Percentiles rank a stretch among this genome's conserved stretches.
These are phyloP conservation scores for cucumber (Cucumis sativus) DNA, from an alignment of 306 rosid species.

Conservation along the genomic window DNA sequence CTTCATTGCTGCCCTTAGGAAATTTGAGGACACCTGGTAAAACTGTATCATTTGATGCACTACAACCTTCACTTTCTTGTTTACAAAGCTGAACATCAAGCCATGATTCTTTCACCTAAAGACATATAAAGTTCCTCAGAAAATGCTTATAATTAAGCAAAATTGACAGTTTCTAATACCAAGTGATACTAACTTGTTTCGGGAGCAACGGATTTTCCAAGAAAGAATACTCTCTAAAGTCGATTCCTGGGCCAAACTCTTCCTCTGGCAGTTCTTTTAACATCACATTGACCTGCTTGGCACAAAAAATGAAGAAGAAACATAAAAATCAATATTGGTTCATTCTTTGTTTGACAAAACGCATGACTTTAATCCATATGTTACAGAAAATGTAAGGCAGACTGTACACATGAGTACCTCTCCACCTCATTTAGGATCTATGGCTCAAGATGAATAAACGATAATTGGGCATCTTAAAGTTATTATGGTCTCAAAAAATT, in stretches of 20 bases:
- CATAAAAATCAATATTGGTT: not conserved
- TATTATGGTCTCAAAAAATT: not conserved
- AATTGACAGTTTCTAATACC: not conserved
- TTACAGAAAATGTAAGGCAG: not conserved
- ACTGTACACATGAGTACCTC: not conserved
- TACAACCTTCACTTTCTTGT: conserved; percentile 46
- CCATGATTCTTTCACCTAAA: conserved; percentile 80
- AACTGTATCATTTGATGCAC: conserved; percentile 36
- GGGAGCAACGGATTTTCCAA: conserved; percentile 74
- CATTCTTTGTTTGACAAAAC: not conserved
- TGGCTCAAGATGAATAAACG: not conserved
- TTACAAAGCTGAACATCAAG: conserved; percentile 80
- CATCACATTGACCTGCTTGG: conserved; percentile 67
- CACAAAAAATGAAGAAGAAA: not conserved
- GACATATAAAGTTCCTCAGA: conserved; percentile 2
- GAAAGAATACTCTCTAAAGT: conserved; percentile 76
- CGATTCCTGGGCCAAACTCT: conserved; percentile 65
- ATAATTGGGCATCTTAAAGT: not conserved
- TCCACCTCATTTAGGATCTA: not conserved
- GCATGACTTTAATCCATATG: not conserved
- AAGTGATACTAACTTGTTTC: conserved; percentile 34
- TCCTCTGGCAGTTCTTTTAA: conserved; percentile 60
- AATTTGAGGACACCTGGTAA: conserved; percentile 48
- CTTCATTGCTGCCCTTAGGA: conserved; percentile 86
- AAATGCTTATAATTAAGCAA: not conserved